These are phyloP conservation scores for Lolium perenne DNA, from an alignment of 176 grass and related monocot genomes.

Conservation along the genomic window DNA sequence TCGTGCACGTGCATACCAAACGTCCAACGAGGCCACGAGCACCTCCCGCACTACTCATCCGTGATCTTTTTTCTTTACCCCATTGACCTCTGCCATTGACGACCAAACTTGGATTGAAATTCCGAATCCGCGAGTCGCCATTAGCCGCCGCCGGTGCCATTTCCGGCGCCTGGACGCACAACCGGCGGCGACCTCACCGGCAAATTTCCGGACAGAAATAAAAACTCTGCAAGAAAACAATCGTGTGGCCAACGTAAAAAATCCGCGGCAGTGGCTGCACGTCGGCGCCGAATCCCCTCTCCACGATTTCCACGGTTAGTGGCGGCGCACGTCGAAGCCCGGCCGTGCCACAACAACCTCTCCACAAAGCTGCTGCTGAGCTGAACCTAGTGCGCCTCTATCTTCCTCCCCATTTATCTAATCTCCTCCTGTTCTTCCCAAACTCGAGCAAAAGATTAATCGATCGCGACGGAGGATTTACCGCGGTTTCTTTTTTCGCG, in stretches of 20 bases:
- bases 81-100: not conserved
- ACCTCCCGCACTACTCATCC: not conserved
- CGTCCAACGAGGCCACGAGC: conserved; percentile 18
- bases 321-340: not conserved
- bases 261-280: not conserved
- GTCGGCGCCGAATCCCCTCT: not conserved
- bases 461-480: not conserved
- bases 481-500: not conserved
- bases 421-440: not conserved
- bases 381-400: not conserved
- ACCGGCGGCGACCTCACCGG: no score
- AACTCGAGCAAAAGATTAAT: not conserved
- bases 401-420: not conserved
- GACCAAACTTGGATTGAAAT: not conserved
- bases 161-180: not conserved
- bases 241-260: conserved; percentile 1
- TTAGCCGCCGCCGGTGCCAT: conserved; percentile 16
- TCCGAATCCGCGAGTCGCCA: not conserved
- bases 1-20: not conserved
- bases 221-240: not conserved
- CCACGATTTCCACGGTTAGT: conserved; percentile 2
- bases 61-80: not conserved
- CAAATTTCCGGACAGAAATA: not conserved
- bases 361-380: not conserved
- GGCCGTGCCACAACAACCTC: not conserved